A percentile compares a stretch with the other conserved stretches of the same genome.
Evolutionary conservation across 2,329 filamentous ascomycete genomes (phyloP).

Genomic region (Chrysosphaeria jannelii): DNA sequence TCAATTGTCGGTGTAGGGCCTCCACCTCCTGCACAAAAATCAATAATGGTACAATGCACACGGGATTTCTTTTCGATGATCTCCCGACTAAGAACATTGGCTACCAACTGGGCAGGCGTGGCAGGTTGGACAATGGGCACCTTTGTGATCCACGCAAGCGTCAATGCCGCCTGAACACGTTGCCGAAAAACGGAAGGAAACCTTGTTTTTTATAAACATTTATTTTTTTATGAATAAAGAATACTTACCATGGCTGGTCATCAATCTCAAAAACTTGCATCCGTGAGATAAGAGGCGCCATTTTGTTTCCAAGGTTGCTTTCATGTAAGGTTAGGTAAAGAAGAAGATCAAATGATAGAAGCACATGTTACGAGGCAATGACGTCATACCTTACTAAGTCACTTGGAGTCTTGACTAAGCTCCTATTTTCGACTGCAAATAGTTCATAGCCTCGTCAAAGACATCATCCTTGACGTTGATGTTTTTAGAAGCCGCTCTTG

Average conservation of each 20-base stretch:
- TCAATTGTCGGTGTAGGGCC: slow-evolving; percentile 38
- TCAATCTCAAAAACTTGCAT: slow-evolving; percentile 37
- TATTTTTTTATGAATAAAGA: neutral
- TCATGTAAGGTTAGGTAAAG: too few relatives aligned
- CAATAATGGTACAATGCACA: slow-evolving; percentile 30
- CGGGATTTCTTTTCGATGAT: slow-evolving; percentile 1
- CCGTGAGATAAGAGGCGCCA: slow-evolving; percentile 12
- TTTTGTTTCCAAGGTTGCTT: too few relatives aligned
- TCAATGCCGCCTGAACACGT: slow-evolving; percentile 33
- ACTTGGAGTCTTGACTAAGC: too few relatives aligned
- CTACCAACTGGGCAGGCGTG: slow-evolving; percentile 29
- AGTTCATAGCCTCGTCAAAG: too few relatives aligned
- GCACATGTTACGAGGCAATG: too few relatives aligned
- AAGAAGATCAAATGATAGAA: too few relatives aligned
- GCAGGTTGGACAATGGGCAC: slow-evolving; percentile 24
- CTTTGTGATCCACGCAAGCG: slow-evolving; percentile 27
- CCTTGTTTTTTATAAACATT: slow-evolving; percentile 12
- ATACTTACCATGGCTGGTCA: slow-evolving; percentile 29
- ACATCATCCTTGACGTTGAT: too few relatives aligned
- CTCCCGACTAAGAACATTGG: slow-evolving; percentile 15
- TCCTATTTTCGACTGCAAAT: too few relatives aligned
- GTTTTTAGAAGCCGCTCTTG: too few relatives aligned
- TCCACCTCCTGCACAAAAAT: slow-evolving; percentile 48
- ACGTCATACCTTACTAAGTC: too few relatives aligned
- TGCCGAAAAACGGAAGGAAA: slow-evolving; percentile 33